Evolutionary conservation across 2,329 filamentous ascomycete genomes (phyloP).

Genomic region (Trichothecium roseum): DNA sequence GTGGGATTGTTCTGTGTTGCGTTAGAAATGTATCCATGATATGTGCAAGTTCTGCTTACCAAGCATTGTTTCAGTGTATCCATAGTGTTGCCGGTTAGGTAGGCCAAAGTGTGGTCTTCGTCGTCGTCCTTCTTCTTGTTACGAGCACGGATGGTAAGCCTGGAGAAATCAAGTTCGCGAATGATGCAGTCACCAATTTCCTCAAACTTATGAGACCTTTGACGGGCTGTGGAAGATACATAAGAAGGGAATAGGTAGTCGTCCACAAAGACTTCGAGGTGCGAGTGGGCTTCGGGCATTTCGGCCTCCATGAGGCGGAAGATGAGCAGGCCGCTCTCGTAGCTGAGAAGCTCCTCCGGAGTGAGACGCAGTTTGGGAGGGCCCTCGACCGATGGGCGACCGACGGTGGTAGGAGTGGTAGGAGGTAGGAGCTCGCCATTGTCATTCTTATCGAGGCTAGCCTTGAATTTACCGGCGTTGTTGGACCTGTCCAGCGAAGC

Average conservation of each 20-base stretch:
- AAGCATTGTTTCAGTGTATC: slow-evolving; percentile 81
- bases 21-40: neutral
- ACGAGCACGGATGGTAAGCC: slow-evolving; percentile 76
- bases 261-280: slow-evolving; percentile 84
- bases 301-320: slow-evolving; percentile 92
- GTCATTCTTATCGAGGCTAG: slow-evolving; percentile 21
- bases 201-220: slow-evolving; percentile 62
- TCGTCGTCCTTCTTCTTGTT: slow-evolving; percentile 72
- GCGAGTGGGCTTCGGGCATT: slow-evolving; percentile 62
- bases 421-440: slow-evolving; percentile 6
- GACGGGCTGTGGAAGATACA: slow-evolving; percentile 64
- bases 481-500: slow-evolving; percentile 9
- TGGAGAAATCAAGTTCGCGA: slow-evolving; percentile 93
- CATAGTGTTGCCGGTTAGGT: slow-evolving; percentile 73
- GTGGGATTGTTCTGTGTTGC: slow-evolving; percentile 71
- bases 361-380: slow-evolving; percentile 69
- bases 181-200: slow-evolving; percentile 95
- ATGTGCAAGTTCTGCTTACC: slow-evolving; percentile 36
- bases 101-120: slow-evolving; percentile 68
- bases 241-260: slow-evolving; percentile 92
- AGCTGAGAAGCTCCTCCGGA: slow-evolving; percentile 69
- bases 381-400: slow-evolving; percentile 35
- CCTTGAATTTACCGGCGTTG: slow-evolving; percentile 33
- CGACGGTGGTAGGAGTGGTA: slow-evolving; percentile 26
- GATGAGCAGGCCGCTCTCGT: slow-evolving; percentile 86